phyloP scores from a whole-genome alignment of 2,329 filamentous ascomycete genomes.

The Fonsecaea nubica region DNA sequence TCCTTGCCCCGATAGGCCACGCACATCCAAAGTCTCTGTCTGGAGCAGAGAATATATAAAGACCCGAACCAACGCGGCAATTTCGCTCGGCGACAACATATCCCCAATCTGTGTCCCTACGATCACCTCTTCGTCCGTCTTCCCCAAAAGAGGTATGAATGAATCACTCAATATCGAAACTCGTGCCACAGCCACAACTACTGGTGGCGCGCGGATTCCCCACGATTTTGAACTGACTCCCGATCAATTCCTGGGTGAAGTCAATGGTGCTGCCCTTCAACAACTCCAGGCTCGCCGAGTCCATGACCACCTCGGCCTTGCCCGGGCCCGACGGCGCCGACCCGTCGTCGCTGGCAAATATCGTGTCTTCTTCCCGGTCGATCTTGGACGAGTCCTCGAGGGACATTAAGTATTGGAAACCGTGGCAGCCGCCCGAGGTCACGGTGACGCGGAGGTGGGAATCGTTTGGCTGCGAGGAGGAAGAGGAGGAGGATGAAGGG shows the following conservation, averaged over 20 bases:
- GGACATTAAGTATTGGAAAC: slow-evolving; percentile 96
- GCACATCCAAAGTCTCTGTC: too few species aligned
- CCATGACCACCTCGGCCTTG: slow-evolving; percentile 82
- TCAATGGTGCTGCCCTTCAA: slow-evolving; percentile 94
- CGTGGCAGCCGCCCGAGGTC: slow-evolving; percentile 93
- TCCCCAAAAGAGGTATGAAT: too few species aligned
- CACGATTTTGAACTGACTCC: slow-evolving; percentile 93
- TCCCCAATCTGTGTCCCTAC: too few species aligned
- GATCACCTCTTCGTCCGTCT: neutral
- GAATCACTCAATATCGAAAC: slow-evolving; percentile 83
- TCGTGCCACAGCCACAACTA: slow-evolving; percentile 96
- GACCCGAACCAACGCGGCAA: too few species aligned
- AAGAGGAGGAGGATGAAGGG: slow-evolving; percentile 46
- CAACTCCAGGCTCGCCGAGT: slow-evolving; percentile 83
- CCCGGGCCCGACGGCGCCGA: slow-evolving; percentile 40
- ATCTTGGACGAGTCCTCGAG: slow-evolving; percentile 67
- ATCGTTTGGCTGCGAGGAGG: slow-evolving; percentile 59
- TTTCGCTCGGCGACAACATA: too few species aligned
- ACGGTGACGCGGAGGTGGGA: slow-evolving; percentile 90
- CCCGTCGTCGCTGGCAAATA: slow-evolving; percentile 65
- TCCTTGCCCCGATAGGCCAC: too few species aligned
- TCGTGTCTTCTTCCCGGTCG: slow-evolving; percentile 78
- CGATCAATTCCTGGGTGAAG: slow-evolving; percentile 94
- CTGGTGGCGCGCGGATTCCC: slow-evolving; percentile 91
- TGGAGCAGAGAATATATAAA: too few species aligned